These are phyloP conservation scores for Aureobasidium sp. DNA, from an alignment of 2,329 filamentous ascomycete species.

Conservation along the genomic window DNA sequence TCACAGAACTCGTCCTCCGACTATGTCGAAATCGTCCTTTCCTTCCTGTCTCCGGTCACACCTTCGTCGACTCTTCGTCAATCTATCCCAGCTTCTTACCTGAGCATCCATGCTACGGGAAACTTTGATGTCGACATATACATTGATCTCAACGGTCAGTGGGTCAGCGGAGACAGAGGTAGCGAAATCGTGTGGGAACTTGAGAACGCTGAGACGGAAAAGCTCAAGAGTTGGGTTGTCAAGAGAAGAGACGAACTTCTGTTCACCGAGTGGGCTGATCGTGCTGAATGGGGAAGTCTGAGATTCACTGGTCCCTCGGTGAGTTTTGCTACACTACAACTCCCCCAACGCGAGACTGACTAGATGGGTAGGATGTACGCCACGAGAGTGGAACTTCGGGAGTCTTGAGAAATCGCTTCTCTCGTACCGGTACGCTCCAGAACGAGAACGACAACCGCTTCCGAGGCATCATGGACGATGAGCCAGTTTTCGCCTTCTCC, in stretches of 20 bases:
- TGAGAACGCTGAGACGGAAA: constrained; percentile 40
- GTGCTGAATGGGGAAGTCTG: constrained; percentile 85
- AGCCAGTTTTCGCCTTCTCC: constrained; percentile 60
- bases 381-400: constrained; percentile 78
- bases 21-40: constrained; percentile 63
- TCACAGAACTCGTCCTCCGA: constrained; percentile 38
- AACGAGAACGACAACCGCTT: constrained; percentile 60
- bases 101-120: constrained; percentile 76
- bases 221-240: constrained; percentile 72
- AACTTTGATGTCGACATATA: constrained; percentile 58
- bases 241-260: constrained; percentile 68
- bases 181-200: constrained; percentile 78
- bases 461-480: constrained; percentile 53
- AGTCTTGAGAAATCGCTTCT: constrained; percentile 73
- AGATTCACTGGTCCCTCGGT: constrained; percentile 75
- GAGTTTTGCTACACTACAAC: constrained; percentile 23
- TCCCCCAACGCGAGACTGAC: constrained; percentile 52
- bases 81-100: constrained; percentile 83
- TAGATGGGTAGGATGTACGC: constrained; percentile 53
- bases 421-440: constrained; percentile 69
- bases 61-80: constrained; percentile 84
- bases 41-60: constrained; percentile 81
- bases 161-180: constrained; percentile 80
- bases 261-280: constrained; percentile 79
- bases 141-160: constrained; percentile 64